Conservation (phyloP, 225 moss, liverwort and hornwort species). For the Ulota crispa region DNA sequence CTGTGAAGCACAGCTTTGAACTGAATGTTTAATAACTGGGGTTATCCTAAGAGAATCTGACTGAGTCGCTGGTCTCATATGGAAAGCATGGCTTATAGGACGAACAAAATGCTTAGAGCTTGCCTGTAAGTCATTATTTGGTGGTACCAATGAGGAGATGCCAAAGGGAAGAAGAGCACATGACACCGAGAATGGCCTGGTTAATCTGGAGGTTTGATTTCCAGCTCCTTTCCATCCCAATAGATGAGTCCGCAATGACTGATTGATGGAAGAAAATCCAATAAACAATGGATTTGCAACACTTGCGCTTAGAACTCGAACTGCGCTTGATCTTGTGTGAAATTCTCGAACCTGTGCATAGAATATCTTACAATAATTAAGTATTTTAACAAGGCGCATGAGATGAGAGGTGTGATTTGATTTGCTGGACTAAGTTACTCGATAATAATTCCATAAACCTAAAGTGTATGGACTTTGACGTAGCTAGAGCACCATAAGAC, state of each 20-base stretch:
- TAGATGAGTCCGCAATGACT: conserved; percentile 36
- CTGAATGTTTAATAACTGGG: not conserved
- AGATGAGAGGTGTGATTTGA: not conserved
- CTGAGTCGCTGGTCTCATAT: not conserved
- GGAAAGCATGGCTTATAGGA: not conserved
- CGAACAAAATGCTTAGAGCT: not conserved
- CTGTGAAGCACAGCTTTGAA: conserved; percentile 2
- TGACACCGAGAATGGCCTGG: conserved; percentile 23
- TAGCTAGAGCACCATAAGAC: too few species aligned
- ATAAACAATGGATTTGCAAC: conserved; percentile 22
- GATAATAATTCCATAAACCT: too few species aligned
- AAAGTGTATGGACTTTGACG: too few species aligned
- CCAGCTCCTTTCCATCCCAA: conserved; percentile 28
- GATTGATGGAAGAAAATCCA: conserved; percentile 31
- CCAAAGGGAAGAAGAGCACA: conserved; percentile 40
- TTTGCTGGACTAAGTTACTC: too few species aligned
- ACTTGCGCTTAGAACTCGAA: conserved; percentile 23
- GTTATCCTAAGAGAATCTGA: not conserved
- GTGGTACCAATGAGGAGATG: conserved; percentile 15
- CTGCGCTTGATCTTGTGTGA: conserved; percentile 24
- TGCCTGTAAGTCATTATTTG: not conserved
- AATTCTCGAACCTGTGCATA: conserved; percentile 39
- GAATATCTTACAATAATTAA: not conserved
- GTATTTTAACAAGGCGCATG: not conserved
- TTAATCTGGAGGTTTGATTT: conserved; percentile 8